A percentile compares a stretch with the other conserved stretches of the same genome.
phyloP scores from a whole-genome alignment of 169 alveolate species.

The Cryptosporidium xiaoi region DNA sequence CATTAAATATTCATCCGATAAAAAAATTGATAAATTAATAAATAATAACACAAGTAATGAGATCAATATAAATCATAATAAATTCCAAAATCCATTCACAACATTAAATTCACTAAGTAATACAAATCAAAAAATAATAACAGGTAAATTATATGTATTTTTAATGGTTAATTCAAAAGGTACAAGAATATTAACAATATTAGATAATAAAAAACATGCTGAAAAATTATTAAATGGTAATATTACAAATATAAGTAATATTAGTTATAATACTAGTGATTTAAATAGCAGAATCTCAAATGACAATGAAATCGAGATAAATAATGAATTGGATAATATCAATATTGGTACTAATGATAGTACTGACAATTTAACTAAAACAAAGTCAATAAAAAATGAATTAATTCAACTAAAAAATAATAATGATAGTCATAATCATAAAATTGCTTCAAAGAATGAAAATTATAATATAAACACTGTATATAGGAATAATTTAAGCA shows the following conservation, averaged over 20 bases:
- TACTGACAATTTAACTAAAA: neutral
- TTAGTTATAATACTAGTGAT: neutral
- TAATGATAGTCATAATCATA: neutral
- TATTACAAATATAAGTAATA: neutral
- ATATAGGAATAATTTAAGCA: neutral
- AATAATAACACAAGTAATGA: neutral
- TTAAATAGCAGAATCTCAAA: neutral
- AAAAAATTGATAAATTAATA: neutral
- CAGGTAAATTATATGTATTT: conserved; percentile 60
- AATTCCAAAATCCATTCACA: conserved; percentile 35
- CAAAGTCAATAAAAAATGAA: too few species aligned
- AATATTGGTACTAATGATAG: neutral
- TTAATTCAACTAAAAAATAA: neutral
- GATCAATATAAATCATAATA: neutral
- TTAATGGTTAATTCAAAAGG: conserved; percentile 76
- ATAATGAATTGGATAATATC: neutral
- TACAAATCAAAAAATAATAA: conserved; percentile 6
- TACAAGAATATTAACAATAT: conserved; percentile 56
- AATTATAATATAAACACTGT: too few species aligned
- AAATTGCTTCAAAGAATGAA: neutral
- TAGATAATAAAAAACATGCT: conserved; percentile 61
- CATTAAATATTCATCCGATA: neutral
- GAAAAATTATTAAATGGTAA: conserved; percentile 52
- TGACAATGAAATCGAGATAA: neutral
- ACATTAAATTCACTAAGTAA: neutral